Base-by-base conservation (phyloP, 805 yeast genomes). In the Tetrapisispora nanseiensis region DNA sequence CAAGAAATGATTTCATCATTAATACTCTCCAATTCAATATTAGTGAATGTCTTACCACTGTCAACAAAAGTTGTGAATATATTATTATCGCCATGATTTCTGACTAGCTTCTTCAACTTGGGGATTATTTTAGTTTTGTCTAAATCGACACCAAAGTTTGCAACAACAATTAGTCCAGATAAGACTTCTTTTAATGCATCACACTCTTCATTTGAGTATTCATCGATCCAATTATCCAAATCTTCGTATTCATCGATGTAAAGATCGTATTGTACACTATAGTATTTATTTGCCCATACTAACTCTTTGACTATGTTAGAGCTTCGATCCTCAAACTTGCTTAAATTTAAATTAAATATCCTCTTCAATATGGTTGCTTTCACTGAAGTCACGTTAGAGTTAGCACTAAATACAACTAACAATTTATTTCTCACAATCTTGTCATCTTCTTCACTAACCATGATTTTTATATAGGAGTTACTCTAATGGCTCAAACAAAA, bases 161-260 rank as follows among this genome's bases (percentile, higher is more conserved):
- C 36, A 6, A 72, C 62, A 43, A 71, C 56, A 2, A 74, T 57
- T 10, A 72, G 41, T 1, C 78, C 78, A 26, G 70, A 72, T 2
- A 74, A 33, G 1, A 55, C 73, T 9, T 62, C 66, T 28, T 75
- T 55, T 27, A 74, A 55, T 32, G 68, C 75, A 6, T 51, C 48
- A 42, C 48, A 63, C 20, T 71, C 76, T 0, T 55, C 57, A 1
- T 50, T 39, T 3, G 29, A 12, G 43, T 74, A 65, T 41, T 73
- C 76, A 0, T 47, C 39, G n/a, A 40, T 20, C 75, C 78, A 75
- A 11, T 51, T 48, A 5, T 39, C 37, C 27, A 59, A 34, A 16
- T 40, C 38, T 6, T 47, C 51, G 27, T 42, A 51, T 11, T 49
- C 52, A 28, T 66, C 68, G 5, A 64, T 45, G 42, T 65, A 57